Evolutionary conservation across 805 yeast species (phyloP).

Genomic region (Yarrowia deformans): DNA sequence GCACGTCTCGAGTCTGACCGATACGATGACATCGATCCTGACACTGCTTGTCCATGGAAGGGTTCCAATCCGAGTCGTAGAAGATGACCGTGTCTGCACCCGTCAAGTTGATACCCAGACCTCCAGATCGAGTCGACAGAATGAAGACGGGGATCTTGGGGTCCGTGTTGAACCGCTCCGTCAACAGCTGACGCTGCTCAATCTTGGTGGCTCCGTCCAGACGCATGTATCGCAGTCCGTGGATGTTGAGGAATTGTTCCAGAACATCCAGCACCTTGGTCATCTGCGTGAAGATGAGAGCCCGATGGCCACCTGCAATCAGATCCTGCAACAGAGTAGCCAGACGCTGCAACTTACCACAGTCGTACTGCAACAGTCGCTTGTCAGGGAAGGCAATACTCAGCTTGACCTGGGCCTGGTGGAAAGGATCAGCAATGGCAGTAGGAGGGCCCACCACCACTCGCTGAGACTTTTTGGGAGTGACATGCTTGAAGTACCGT

Average conservation of each 20-base stretch:
- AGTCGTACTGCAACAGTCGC: constrained; percentile 87
- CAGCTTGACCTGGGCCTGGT: constrained; percentile 80
- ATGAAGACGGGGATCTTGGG: constrained; percentile 87
- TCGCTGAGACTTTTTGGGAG: constrained; percentile 36
- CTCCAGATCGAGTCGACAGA: constrained; percentile 95
- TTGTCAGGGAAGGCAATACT: constrained; percentile 97
- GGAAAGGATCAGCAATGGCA: constrained; percentile 59
- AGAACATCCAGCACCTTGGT: constrained; percentile 92
- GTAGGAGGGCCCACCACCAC: constrained; percentile 37
- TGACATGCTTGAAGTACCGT: constrained; percentile 27
- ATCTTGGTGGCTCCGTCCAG: constrained; percentile 97
- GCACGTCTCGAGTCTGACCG: constrained; percentile 98
- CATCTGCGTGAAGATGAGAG: constrained; percentile 97
- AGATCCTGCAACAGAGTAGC: constrained; percentile 78
- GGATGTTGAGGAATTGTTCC: constrained; percentile 91
- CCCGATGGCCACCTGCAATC: constrained; percentile 88
- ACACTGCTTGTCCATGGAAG: constrained; percentile 99
- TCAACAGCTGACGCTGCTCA: constrained; percentile 92
- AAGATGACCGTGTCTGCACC: constrained; percentile 99
- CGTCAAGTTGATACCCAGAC: constrained; percentile 94
- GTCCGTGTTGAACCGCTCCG: constrained; percentile 92
- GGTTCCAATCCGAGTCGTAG: constrained; percentile 99
- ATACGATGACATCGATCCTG: constrained; percentile 99
- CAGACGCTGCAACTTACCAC: constrained; percentile 92
- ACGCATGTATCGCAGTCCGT: constrained; percentile 93